Evolutionary conservation across 192 early-diverging fungal genomes (phyloP), one percentile per base, ranked within the genome.

Genomic region (Linnemannia exigua): DNA sequence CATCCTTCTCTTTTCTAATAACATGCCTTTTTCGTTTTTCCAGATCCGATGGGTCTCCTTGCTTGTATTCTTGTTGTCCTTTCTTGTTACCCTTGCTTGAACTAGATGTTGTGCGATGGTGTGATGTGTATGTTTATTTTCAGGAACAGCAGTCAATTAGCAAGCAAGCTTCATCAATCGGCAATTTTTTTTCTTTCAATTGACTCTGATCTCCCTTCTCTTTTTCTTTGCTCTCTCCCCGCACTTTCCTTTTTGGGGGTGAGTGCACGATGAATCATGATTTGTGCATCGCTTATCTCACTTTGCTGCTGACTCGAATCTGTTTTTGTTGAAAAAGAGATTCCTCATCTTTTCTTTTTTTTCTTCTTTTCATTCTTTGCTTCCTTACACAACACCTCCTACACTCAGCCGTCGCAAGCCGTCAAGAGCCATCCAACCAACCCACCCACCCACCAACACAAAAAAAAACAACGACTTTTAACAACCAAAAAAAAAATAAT

Each of bases 171-270:
- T 22, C 20, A 54, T 25, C 52, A 54, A 20, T 54, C 52, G 52
- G 52, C 22, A 54, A 54, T 22, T 22, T 6, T 17, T 15, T 50
- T 50, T 50, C 15, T 50, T 50, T 50, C 15, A 4, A 11, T 50
- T 50, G 52, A 17, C 22, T 54, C 5, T 22, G 5, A 3, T 17
- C 20, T 54, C 52, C 22, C 52, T 17, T n/a, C 0, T 20, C 6
- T 3, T 54, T 20, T n/a, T 20, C 3, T 54, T 54, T 22, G 16
- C 20, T 6, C 52, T 54, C 52, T 31, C 76, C 76, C 76, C 76
- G 76, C 76, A 77, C 19, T 54, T 52, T 77, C 67, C 76, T 47
- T 48, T 63, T 75, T 52, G 67, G 50, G 76, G 17, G 66, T 70
- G 33, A 36, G 19, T 36, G 16, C 17, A 41, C 6, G 67, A 77